Conservation (phyloP, 768 basidiomycete genomes). For the Trametes meyenii region DNA sequence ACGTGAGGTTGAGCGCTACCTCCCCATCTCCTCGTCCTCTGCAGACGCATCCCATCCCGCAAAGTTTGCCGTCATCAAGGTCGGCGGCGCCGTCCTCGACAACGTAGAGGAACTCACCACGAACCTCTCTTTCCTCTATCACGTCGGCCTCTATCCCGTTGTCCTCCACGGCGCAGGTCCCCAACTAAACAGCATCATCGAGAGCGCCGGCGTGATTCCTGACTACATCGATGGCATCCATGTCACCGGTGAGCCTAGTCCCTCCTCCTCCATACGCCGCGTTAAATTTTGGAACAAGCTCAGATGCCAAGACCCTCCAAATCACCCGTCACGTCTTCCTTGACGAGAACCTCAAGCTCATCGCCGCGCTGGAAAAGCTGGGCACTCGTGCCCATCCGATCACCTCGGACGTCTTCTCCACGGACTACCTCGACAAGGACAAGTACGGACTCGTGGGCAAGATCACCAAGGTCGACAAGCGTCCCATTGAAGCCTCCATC, state of each 20-base stretch:
- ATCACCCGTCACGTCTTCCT: too few species aligned
- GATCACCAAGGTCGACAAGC: too few species aligned
- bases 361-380: slow-evolving; percentile 88
- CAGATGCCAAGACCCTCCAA: slow-evolving; percentile 91
- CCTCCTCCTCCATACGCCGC: neutral
- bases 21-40: slow-evolving; percentile 96
- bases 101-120: slow-evolving; percentile 93
- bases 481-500: slow-evolving; percentile 95
- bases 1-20: slow-evolving; percentile 96
- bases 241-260: slow-evolving; percentile 67
- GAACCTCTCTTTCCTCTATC: slow-evolving; percentile 94
- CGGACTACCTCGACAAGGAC: too few species aligned
- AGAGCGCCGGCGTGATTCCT: slow-evolving; percentile 95
- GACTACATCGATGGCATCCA: too few species aligned
- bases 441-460: too few species aligned
- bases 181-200: slow-evolving; percentile 95
- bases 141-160: slow-evolving; percentile 97
- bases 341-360: slow-evolving; percentile 97
- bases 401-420: slow-evolving; percentile 96
- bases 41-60: slow-evolving; percentile 88
- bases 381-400: slow-evolving; percentile 98
- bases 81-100: slow-evolving; percentile 94
- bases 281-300: neutral
- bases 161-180: slow-evolving; percentile 86
- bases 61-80: slow-evolving; percentile 97